These are phyloP conservation scores for Starmerella apis DNA, from an alignment of 805 yeast species.

Conservation along the genomic window DNA sequence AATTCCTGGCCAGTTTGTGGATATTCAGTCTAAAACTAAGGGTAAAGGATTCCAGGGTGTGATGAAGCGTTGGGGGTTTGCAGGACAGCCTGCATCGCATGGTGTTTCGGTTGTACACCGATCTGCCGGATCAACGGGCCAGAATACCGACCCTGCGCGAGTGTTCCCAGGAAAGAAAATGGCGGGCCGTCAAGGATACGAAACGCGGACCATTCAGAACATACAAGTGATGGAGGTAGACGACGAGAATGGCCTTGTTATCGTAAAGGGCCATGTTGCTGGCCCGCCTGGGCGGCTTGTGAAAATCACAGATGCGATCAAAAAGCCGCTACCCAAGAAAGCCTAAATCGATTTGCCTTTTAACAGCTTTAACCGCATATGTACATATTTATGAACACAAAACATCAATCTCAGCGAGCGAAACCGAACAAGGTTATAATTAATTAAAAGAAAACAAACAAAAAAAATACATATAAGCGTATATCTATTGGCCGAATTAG, in stretches of 20 bases:
- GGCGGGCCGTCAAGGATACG: slow-evolving; percentile 95
- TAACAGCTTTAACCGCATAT: too few relatives aligned
- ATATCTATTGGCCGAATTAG: too few relatives aligned
- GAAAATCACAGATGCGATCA: slow-evolving; percentile 66
- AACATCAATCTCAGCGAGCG: neutral
- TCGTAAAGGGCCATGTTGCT: slow-evolving; percentile 82
- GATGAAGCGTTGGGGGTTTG: slow-evolving; percentile 87
- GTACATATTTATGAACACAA: slow-evolving; percentile 10
- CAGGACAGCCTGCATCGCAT: slow-evolving; percentile 84
- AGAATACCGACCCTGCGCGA: slow-evolving; percentile 91
- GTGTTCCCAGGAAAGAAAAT: slow-evolving; percentile 92
- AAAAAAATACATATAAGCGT: too few relatives aligned
- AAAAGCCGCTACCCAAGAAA: slow-evolving; percentile 24
- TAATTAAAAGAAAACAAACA: too few relatives aligned
- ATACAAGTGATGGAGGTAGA: slow-evolving; percentile 67
- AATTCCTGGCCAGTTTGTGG: slow-evolving; percentile 72
- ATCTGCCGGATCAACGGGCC: slow-evolving; percentile 96
- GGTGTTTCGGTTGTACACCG: slow-evolving; percentile 92
- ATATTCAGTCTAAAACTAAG: slow-evolving; percentile 64
- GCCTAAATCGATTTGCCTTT: neutral
- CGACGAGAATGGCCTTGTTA: slow-evolving; percentile 66
- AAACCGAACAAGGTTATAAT: too few relatives aligned
- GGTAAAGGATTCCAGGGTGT: slow-evolving; percentile 99
- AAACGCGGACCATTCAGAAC: slow-evolving; percentile 62
- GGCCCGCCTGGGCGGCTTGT: slow-evolving; percentile 75